Conservation (phyloP, 1,139 yeast genomes). For the Schizosaccharomyces versatilis region DNA sequence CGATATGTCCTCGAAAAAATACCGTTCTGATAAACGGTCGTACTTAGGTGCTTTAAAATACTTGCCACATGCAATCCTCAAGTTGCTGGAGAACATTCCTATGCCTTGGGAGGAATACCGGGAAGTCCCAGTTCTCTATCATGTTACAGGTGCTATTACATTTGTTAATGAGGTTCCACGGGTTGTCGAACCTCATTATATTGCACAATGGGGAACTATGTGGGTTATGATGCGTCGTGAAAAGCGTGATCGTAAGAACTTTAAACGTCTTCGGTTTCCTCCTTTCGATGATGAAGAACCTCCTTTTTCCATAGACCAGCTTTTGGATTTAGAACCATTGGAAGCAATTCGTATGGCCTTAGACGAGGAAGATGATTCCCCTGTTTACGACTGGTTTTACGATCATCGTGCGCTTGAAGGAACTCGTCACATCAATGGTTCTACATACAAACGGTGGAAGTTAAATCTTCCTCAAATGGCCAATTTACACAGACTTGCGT, state of each 20-base stretch:
- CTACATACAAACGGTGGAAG: constrained; percentile 54
- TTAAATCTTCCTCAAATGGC: constrained; percentile 42
- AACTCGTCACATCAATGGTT: constrained; percentile 38
- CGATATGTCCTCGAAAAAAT: constrained; percentile 58
- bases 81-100: constrained; percentile 86
- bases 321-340: constrained; percentile 48
- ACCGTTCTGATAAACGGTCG: constrained; percentile 71
- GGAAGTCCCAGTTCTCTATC: constrained; percentile 75
- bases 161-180: constrained; percentile 83
- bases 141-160: constrained; percentile 80
- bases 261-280: constrained; percentile 80
- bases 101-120: constrained; percentile 90
- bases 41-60: constrained; percentile 80
- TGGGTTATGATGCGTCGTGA: constrained; percentile 90
- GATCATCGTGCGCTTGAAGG: constrained; percentile 57
- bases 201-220: constrained; percentile 87
- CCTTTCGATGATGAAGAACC: constrained; percentile 97
- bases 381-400: constrained; percentile 54
- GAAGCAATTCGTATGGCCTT: constrained; percentile 47
- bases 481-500: constrained; percentile 40
- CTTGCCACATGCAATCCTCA: constrained; percentile 84
- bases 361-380: constrained; percentile 36
- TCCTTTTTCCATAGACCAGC: constrained; percentile 51
- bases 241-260: constrained; percentile 71
- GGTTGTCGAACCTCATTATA: constrained; percentile 75